Conservation (phyloP, 2,329 filamentous ascomycete genomes). For the Biscogniauxia sp. region DNA sequence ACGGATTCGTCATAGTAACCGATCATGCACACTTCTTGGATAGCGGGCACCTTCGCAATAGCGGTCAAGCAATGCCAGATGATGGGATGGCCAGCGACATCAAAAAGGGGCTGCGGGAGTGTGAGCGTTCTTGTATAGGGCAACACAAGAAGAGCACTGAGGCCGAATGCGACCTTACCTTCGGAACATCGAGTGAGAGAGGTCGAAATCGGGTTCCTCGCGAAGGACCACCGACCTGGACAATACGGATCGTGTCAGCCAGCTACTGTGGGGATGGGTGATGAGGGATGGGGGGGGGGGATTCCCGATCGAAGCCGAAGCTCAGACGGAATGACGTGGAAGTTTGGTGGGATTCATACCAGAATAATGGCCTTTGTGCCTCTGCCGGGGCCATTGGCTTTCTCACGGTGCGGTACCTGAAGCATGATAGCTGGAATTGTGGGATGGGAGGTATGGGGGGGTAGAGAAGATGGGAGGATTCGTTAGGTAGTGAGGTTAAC, state of each 20-base stretch:
- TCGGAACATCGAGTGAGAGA: conserved; percentile 91
- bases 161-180: conserved; percentile 54
- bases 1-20: conserved; percentile 98
- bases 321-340: conserved; percentile 18
- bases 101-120: conserved; percentile 77
- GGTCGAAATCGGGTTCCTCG: conserved; percentile 94
- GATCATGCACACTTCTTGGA: conserved; percentile 96
- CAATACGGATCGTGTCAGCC: conserved; percentile 29
- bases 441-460: neutral
- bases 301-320: conserved; percentile 18
- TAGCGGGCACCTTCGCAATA: conserved; percentile 81
- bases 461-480: neutral
- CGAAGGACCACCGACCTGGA: conserved; percentile 88
- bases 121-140: conserved; percentile 6
- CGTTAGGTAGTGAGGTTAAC: neutral
- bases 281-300: no score
- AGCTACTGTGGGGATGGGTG: conserved; percentile 15
- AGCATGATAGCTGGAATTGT: conserved; percentile 43
- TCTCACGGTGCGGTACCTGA: conserved; percentile 54
- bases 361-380: conserved; percentile 93
- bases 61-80: conserved; percentile 96
- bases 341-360: conserved; percentile 50
- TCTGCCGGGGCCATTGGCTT: conserved; percentile 49
- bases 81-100: conserved; percentile 96
- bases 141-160: neutral